These are phyloP conservation scores for Candida pseudoviswanathii DNA, from an alignment of 1,139 yeast species.

Conservation along the genomic window DNA sequence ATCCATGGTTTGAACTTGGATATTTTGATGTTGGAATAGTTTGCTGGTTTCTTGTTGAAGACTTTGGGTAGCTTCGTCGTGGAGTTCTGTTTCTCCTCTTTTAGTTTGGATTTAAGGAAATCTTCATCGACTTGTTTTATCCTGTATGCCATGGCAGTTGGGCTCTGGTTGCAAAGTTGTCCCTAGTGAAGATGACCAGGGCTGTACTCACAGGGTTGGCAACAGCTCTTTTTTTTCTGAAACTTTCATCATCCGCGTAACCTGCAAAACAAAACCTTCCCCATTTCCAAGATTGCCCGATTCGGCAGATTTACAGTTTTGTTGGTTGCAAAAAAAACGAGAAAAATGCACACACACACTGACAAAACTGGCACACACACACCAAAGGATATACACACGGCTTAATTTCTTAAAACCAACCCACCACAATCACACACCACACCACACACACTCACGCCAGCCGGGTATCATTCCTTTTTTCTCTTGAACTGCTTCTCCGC, in stretches of 20 bases:
- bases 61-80: conserved; percentile 5
- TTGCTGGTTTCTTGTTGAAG: conserved; percentile 20
- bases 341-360: not conserved
- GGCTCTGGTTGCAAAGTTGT: not conserved
- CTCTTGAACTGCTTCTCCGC: not conserved
- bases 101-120: not conserved
- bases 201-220: too few species aligned
- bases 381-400: not conserved
- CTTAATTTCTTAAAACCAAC: not conserved
- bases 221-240: not conserved
- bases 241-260: not conserved
- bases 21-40: conserved; percentile 32
- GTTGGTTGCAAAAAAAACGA: conserved; percentile 5
- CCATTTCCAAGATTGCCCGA: not conserved
- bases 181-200: too few species aligned
- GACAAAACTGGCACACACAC: not conserved
- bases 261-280: not conserved
- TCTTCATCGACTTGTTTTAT: conserved; percentile 7
- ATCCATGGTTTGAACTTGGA: conserved; percentile 41
- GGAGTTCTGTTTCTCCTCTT: not conserved
- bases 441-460: not conserved
- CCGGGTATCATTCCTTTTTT: not conserved
- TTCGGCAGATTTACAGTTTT: conserved; percentile 3
- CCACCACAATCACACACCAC: not conserved
- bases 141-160: conserved; percentile 4